phyloP scores from a whole-genome alignment of 225 moss, liverwort and hornwort genomes.

The Pseudisothecium myosuroides region DNA sequence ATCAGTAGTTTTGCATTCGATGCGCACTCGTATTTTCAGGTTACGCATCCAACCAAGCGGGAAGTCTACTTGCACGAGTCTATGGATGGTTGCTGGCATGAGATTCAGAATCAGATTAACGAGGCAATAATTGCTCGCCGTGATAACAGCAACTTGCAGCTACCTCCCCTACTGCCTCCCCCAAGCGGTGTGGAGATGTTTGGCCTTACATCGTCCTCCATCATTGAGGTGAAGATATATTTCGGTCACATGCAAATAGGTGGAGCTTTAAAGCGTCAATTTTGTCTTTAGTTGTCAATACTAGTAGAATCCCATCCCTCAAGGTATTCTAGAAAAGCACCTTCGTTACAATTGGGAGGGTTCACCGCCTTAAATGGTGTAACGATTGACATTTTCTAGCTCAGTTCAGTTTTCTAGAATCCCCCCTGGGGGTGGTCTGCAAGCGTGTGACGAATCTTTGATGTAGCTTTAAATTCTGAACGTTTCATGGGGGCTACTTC shows the following conservation, averaged over 20 bases:
- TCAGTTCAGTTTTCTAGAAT: not conserved
- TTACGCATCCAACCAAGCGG: not conserved
- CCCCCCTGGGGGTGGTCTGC: not conserved
- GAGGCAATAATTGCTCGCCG: not conserved
- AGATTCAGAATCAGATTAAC: not conserved
- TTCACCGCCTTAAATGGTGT: not conserved
- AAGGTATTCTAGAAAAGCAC: not conserved
- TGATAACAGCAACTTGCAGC: not conserved
- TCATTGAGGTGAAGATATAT: not conserved
- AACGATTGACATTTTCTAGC: not conserved
- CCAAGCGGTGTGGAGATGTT: conserved; percentile 2
- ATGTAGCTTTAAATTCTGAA: not conserved
- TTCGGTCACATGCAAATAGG: not conserved
- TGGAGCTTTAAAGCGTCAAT: not conserved
- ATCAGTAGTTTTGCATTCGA: not conserved
- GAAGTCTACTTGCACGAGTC: not conserved
- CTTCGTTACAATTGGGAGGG: not conserved
- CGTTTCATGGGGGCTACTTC: not conserved
- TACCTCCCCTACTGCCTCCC: not conserved
- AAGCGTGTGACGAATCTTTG: not conserved
- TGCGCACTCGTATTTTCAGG: not conserved
- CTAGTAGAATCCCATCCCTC: not conserved
- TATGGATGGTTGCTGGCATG: not conserved
- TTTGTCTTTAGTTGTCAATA: not conserved
- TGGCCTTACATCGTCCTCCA: not conserved